Conservation (phyloP, 164 flowering plant species). For the Euptelea pleiosperma region DNA sequence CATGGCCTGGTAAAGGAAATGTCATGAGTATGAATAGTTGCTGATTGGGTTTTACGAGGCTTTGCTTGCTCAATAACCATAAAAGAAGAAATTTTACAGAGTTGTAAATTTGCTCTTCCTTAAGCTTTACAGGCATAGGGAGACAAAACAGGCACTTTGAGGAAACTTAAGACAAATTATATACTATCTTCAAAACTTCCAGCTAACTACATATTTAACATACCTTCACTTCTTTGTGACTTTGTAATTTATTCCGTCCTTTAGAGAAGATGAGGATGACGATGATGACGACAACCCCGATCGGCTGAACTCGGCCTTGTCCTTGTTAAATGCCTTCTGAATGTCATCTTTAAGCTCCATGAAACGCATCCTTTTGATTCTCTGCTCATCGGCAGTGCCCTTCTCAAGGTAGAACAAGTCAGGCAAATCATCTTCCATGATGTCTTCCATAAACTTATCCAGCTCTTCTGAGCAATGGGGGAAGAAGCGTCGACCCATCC, state of each 20-base stretch:
- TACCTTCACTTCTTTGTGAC: conserved; percentile 19
- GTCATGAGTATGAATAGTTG: too few relatives aligned
- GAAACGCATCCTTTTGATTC: conserved; percentile 41
- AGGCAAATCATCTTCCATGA: conserved; percentile 54
- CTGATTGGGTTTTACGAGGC: too few relatives aligned
- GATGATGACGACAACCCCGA: conserved; percentile 43
- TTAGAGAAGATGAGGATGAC: conserved; percentile 32
- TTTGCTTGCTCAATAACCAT: too few relatives aligned
- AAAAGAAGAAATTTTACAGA: too few relatives aligned
- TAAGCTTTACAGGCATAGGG: too few relatives aligned
- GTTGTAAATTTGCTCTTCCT: too few relatives aligned
- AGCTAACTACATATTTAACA: too few relatives aligned
- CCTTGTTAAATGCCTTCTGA: conserved; percentile 54
- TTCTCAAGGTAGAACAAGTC: conserved; percentile 49
- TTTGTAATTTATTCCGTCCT: conserved; percentile 18
- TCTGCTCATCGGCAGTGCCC: conserved; percentile 53
- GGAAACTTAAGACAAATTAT: too few relatives aligned
- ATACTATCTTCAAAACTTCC: too few relatives aligned
- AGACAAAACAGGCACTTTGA: too few relatives aligned
- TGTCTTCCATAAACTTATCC: too few relatives aligned
- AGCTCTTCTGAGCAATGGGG: conserved; percentile 62
- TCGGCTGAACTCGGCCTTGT: conserved; percentile 40
- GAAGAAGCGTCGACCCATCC: conserved; percentile 51
- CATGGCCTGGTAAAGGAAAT: too few relatives aligned
- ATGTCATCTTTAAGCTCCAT: conserved; percentile 59